phyloP scores from a whole-genome alignment of 2,329 filamentous ascomycete species.

The Corynespora cassiicola region DNA sequence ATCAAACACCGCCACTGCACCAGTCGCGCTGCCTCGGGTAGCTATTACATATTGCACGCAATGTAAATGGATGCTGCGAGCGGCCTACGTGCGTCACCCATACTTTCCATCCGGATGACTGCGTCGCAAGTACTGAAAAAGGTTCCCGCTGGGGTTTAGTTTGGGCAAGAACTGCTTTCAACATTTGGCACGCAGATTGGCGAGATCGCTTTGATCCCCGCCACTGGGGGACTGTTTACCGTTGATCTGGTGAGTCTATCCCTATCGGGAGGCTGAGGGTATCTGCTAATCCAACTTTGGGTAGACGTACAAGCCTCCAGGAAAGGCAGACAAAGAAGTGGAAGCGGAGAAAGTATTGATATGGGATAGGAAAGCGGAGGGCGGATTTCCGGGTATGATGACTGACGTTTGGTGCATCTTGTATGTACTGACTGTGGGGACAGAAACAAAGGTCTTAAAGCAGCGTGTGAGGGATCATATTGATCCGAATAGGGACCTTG shows the following conservation, averaged over 20 bases:
- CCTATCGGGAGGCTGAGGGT: background rate
- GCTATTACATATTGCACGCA: slow-evolving; percentile 94
- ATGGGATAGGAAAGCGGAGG: slow-evolving; percentile 88
- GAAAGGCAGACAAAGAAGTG: slow-evolving; percentile 11
- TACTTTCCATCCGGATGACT: background rate
- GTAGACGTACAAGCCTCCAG: slow-evolving; percentile 32
- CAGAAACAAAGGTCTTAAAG: slow-evolving; percentile 89
- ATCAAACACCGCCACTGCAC: slow-evolving; percentile 27
- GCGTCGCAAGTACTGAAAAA: too few species aligned
- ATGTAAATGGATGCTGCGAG: slow-evolving; percentile 89
- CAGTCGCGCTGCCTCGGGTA: slow-evolving; percentile 68
- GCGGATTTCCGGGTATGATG: slow-evolving; percentile 77
- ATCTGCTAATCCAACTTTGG: background rate
- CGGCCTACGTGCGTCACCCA: slow-evolving; percentile 73
- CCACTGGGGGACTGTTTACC: slow-evolving; percentile 82
- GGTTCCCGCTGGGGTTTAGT: too few species aligned
- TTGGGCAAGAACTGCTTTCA: slow-evolving; percentile 91
- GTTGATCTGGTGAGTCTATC: slow-evolving; percentile 64
- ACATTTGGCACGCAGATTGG: slow-evolving; percentile 86
- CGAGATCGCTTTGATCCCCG: slow-evolving; percentile 85
- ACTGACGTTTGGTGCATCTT: slow-evolving; percentile 8
- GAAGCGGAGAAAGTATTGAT: slow-evolving; percentile 62
- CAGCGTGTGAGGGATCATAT: slow-evolving; percentile 81
- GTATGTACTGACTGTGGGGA: background rate
- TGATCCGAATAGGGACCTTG: slow-evolving; percentile 77